Base-by-base conservation (phyloP, 225 moss, liverwort and hornwort species). In the Bryum argenteum region DNA sequence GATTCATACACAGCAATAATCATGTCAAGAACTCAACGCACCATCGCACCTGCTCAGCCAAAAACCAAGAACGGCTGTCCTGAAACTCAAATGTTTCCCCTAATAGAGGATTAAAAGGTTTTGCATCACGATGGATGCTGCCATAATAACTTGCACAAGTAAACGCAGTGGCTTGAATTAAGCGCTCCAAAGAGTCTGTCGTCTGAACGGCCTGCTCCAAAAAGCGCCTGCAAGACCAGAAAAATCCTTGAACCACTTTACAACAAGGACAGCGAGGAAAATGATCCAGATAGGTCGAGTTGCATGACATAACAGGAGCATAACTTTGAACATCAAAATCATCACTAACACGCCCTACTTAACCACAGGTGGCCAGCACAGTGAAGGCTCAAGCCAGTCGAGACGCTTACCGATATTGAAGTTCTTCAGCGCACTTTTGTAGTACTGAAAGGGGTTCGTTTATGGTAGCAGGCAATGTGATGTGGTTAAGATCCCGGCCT, bases 391-490 rank as follows among this genome's bases (percentile, higher is more conserved):
- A 62, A 62, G 62, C 20, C 62, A 40, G 58, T 41, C 12, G 59
- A 67, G 67, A 66, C 15, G 13, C 39, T 83, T 72, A 93, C 93
- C 89, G 73, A 69, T 83, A 82, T 62, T 94, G 93, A 66, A 94
- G 88, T 79, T 94, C 93, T 71, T 94, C 93, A 14, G 91, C 93
- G 82, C 93, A 91, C 78, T 91, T 91, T 71, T 94, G 93, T 37
- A 94, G 79, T 43, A 94, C 91, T 67, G 93, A 94, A 39, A 94
- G 83, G 42, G 93, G 93, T 71, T 94, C 93, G 55, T 94, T 94
- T 45, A 94, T 91, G 54, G 93, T 94, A 39, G 93, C 93, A 53
- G 93, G 93, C 91, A 94, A 88, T 17, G 93, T 94, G 58, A 94
- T 94, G 74, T 91, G 91, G 78, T 91, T 94, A 12, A 94, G 86